Conservation (phyloP, 2,329 filamentous ascomycete genomes). For the Teratosphaeria pseudoeucalypti region DNA sequence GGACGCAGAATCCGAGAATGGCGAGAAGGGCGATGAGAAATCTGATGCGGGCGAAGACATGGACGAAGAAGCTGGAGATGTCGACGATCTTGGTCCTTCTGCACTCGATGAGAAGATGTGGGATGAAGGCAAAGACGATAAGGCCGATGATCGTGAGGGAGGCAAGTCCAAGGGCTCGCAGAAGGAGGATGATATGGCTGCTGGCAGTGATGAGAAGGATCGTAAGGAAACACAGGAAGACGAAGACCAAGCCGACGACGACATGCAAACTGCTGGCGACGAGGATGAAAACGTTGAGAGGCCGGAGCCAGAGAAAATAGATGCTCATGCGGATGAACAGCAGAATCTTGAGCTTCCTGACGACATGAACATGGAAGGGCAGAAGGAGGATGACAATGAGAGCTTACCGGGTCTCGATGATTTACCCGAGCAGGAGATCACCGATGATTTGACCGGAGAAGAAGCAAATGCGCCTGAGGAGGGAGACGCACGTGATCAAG, state of each 20-base stretch:
- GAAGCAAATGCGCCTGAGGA: conserved; percentile 42
- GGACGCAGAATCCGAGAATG: conserved; percentile 51
- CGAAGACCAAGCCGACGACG: conserved; percentile 51
- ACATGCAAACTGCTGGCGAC: conserved; percentile 33
- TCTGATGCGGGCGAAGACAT: conserved; percentile 54
- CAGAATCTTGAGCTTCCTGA: conserved; percentile 76
- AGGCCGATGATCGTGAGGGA: conserved; percentile 72
- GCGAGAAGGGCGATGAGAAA: conserved; percentile 41
- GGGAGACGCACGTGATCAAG: conserved; percentile 37
- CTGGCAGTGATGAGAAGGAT: conserved; percentile 31
- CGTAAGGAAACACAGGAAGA: conserved; percentile 37
- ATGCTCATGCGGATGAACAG: conserved; percentile 71
- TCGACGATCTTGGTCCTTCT: conserved; percentile 79
- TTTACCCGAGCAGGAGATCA: conserved; percentile 10
- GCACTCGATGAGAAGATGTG: conserved; percentile 98
- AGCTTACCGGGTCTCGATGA: conserved; percentile 9
- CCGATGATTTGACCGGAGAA: conserved; percentile 4
- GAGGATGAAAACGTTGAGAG: conserved; percentile 33
- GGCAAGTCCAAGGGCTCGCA: conserved; percentile 44
- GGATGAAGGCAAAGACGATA: conserved; percentile 71
- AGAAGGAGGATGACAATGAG: conserved; percentile 14
- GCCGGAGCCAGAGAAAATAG: conserved; percentile 49
- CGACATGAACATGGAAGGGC: conserved; percentile 70
- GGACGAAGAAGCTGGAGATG: conserved; percentile 72
- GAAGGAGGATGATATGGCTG: conserved; percentile 37